Evolutionary conservation across 129 eudicot genomes (phyloP).

Genomic region (Rutidosis leptorrhynchoides): DNA sequence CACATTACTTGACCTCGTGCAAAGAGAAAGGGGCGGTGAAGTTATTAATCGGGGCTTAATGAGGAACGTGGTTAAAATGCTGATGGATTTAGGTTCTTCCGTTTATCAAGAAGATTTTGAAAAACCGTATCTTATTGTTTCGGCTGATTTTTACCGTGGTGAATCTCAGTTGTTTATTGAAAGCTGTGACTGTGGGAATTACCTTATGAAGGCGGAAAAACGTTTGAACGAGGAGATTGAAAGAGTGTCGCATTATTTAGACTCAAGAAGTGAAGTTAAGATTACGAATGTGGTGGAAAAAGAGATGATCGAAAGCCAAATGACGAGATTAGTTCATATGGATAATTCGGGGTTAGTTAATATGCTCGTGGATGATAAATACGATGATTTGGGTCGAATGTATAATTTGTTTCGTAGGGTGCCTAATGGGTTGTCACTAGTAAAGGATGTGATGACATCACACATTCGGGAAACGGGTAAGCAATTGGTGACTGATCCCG

Average conservation of each 20-base stretch:
- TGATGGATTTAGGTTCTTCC: conserved; percentile 52
- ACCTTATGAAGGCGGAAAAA: conserved; percentile 56
- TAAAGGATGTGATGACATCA: conserved; percentile 55
- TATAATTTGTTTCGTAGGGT: conserved; percentile 65
- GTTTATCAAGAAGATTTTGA: conserved; percentile 68
- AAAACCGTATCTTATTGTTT: conserved; percentile 55
- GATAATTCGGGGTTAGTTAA: conserved; percentile 62
- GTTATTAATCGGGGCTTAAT: conserved; percentile 55
- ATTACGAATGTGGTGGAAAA: conserved; percentile 59
- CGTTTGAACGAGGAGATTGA: conserved; percentile 66
- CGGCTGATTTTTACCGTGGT: conserved; percentile 49
- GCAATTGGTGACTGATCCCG: conserved; percentile 62
- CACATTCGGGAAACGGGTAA: conserved; percentile 63
- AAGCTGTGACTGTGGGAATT: conserved; percentile 63
- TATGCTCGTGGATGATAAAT: conserved; percentile 60
- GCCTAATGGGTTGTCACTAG: conserved; percentile 32
- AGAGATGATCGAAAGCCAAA: conserved; percentile 63
- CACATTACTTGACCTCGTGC: conserved; percentile 53
- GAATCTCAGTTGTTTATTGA: conserved; percentile 65
- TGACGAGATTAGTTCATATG: conserved; percentile 61
- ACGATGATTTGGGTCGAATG: conserved; percentile 55
- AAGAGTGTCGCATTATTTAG: conserved; percentile 51
- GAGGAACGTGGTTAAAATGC: conserved; percentile 68
- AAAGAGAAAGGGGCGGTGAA: conserved; percentile 55
- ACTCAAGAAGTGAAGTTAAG: conserved; percentile 47